Percentiles rank a stretch among this genome's conserved stretches.
Conservation (phyloP, 495 filamentous ascomycete species). For the Aspergillus hancockii region DNA sequence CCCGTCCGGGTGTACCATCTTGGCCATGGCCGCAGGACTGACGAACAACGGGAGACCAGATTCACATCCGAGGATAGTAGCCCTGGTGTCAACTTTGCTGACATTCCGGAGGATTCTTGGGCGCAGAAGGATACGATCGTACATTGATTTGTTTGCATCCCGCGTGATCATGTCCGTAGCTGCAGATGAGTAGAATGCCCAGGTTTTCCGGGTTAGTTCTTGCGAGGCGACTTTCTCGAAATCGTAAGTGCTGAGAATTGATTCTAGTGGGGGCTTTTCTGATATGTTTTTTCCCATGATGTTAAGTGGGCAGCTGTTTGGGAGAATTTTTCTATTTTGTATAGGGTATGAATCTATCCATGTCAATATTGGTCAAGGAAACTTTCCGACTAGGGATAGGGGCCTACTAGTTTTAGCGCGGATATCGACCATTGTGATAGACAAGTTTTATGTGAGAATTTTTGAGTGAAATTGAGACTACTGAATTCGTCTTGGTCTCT, state of each 20-base stretch:
- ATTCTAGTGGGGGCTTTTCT: slow-evolving; percentile 52
- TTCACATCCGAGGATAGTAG: slow-evolving; percentile 55
- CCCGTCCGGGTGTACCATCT: slow-evolving; percentile 60
- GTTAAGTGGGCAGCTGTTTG: not conserved
- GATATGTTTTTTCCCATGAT: not conserved
- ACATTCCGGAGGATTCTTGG: slow-evolving; percentile 72
- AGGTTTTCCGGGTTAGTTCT: slow-evolving; percentile 61
- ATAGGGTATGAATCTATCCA: not conserved
- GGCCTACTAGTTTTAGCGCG: not conserved
- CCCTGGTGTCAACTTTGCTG: slow-evolving; percentile 43
- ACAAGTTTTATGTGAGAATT: not conserved
- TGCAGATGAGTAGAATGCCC: slow-evolving; percentile 72
- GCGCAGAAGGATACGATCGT: slow-evolving; percentile 59
- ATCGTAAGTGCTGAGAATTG: slow-evolving; percentile 64
- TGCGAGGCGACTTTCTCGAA: slow-evolving; percentile 61
- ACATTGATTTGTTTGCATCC: slow-evolving; percentile 46
- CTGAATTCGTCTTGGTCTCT: not conserved
- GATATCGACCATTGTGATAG: not conserved
- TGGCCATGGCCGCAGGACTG: slow-evolving; percentile 69
- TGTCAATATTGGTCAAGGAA: not conserved
- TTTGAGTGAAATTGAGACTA: not conserved
- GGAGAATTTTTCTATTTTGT: not conserved
- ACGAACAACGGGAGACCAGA: slow-evolving; percentile 61
- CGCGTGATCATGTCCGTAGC: slow-evolving; percentile 68
- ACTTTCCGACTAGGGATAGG: not conserved